These are phyloP conservation scores for Rosa persica DNA, from an alignment of 306 rosid genomes.

Conservation along the genomic window DNA sequence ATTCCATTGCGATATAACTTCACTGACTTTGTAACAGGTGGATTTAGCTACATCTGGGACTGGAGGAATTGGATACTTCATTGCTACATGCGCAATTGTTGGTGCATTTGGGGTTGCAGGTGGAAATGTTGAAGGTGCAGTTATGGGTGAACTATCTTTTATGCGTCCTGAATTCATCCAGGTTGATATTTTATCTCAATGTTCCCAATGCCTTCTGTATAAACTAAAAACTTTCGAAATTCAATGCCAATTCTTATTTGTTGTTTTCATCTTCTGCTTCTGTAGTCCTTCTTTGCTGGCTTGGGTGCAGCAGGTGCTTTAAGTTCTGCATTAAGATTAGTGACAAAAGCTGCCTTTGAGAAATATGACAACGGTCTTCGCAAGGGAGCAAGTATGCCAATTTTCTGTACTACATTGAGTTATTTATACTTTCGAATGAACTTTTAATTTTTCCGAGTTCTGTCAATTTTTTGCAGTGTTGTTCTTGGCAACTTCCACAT, in stretches of 20 bases:
- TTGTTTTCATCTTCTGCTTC: slow-evolving; percentile 1
- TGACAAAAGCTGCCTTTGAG: slow-evolving; percentile 68
- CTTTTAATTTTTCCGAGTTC: no score
- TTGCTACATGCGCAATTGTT: slow-evolving; percentile 52
- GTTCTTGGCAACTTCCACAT: slow-evolving; percentile 53
- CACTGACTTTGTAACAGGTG: slow-evolving; percentile 36
- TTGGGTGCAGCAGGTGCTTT: slow-evolving; percentile 74
- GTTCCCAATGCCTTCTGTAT: neutral
- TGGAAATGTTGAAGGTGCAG: slow-evolving; percentile 78
- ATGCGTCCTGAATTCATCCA: slow-evolving; percentile 79
- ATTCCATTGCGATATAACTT: no score
- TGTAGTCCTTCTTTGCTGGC: slow-evolving; percentile 84
- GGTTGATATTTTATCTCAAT: slow-evolving; percentile 33
- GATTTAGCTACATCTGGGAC: slow-evolving; percentile 65
- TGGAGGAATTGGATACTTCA: slow-evolving; percentile 61
- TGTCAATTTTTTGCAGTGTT: slow-evolving; percentile 43
- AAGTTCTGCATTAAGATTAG: slow-evolving; percentile 53
- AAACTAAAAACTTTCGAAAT: neutral
- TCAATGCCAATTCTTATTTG: neutral
- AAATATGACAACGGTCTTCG: slow-evolving; percentile 67
- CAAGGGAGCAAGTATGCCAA: slow-evolving; percentile 70
- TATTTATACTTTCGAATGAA: no score
- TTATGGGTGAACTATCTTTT: slow-evolving; percentile 65
- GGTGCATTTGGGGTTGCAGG: slow-evolving; percentile 71
- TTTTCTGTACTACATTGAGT: slow-evolving; percentile 2